These are phyloP conservation scores for Pseudogymnoascus sp. DNA, from an alignment of 2,329 filamentous ascomycete genomes.

Conservation along the genomic window DNA sequence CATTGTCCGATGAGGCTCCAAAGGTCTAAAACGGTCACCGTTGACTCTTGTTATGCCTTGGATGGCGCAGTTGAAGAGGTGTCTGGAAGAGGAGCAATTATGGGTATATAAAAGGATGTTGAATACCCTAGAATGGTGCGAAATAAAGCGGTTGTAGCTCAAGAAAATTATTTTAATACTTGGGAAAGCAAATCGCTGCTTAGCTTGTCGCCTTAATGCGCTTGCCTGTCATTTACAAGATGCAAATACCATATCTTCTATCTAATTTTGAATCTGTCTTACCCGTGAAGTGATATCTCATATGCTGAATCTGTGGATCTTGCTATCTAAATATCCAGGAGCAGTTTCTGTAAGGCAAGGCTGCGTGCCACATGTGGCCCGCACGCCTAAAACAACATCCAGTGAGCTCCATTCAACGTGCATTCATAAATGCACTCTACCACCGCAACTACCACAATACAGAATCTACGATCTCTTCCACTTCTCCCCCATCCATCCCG, in stretches of 20 bases:
- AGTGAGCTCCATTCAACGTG: background rate
- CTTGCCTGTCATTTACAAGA: background rate
- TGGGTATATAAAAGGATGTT: background rate
- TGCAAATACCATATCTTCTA: background rate
- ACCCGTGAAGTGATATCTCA: background rate
- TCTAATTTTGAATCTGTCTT: background rate
- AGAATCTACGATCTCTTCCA: background rate
- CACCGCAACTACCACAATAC: no score
- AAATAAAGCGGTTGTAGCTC: background rate
- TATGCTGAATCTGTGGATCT: background rate
- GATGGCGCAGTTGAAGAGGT: no score
- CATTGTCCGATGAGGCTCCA: background rate
- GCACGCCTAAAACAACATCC: background rate
- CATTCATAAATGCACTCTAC: background rate
- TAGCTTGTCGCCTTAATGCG: background rate
- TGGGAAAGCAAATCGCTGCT: background rate
- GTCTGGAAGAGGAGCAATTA: background rate
- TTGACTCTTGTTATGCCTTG: background rate
- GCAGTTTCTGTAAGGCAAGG: background rate
- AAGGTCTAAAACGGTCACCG: background rate
- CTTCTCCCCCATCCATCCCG: background rate
- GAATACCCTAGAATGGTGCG: background rate
- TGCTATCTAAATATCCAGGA: background rate
- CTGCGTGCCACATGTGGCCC: background rate
- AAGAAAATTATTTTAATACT: background rate